Evolutionary conservation across 2,329 filamentous ascomycete genomes (phyloP).

Genomic region (Stromatinia cepivora): DNA sequence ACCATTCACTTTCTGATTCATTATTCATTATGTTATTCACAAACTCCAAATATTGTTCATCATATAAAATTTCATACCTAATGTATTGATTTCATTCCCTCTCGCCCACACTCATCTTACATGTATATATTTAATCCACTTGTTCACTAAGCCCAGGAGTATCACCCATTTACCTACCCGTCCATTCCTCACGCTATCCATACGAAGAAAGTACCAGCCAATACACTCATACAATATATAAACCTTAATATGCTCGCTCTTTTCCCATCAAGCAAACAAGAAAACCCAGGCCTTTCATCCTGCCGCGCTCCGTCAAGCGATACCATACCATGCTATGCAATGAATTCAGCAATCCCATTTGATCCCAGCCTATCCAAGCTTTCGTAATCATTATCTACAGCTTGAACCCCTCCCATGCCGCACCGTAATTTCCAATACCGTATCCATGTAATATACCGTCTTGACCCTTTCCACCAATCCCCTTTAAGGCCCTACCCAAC

Average conservation of each 20-base stretch:
- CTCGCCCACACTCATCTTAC: neutral
- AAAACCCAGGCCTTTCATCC: neutral
- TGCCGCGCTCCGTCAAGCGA: neutral
- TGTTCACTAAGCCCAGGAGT: neutral
- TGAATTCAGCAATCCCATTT: neutral
- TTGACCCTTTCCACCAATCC: too few species aligned
- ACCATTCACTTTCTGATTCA: too few species aligned
- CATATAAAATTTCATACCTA: too few species aligned
- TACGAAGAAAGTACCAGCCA: neutral
- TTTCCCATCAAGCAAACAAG: neutral
- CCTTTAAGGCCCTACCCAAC: slow-evolving; percentile 50
- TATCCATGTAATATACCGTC: neutral
- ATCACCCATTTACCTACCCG: neutral
- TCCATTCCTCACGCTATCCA: neutral
- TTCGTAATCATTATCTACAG: slow-evolving; percentile 19
- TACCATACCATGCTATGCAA: slow-evolving; percentile 1
- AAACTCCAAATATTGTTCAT: too few species aligned
- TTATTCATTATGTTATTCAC: too few species aligned
- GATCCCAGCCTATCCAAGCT: neutral
- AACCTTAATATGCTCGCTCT: neutral
- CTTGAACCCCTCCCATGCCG: neutral
- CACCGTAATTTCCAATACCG: neutral
- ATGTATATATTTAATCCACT: neutral
- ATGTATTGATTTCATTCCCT: too few species aligned
- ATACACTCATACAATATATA: slow-evolving; percentile 2